Evolutionary conservation across 2,329 filamentous ascomycete species (phyloP), one percentile per base, ranked within the genome.

Genomic region (Neoscytalidium dimidiatum): DNA sequence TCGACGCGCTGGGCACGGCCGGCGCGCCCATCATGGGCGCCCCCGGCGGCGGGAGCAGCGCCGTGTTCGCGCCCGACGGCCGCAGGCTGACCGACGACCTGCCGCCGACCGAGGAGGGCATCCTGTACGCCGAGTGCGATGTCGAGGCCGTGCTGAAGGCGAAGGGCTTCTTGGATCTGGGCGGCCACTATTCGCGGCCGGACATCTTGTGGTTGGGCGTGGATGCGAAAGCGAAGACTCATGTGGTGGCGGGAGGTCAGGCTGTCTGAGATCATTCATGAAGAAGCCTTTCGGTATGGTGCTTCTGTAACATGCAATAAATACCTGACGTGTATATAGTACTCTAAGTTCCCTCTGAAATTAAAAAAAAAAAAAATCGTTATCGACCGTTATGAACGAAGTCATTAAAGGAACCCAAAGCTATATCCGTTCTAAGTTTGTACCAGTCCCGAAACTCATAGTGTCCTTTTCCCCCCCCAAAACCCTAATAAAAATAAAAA

Each of bases 31-130:
- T 83, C 0, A 82, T 84, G 71, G 69, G 71, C 5, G 68, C 68
- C 2, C 73, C 78, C 0, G 78, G 78, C 2, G 81, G 81, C 23
- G 84, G 84, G 1, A 81, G 80, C 62, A 81, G 81, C 3, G 83
- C 82, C 66, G 79, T 85, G 23, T 83, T 83, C 65, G 84, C 81
- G 0, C 84, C 84, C 0, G 84, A 86, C 68, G 84, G 84, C 1
- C 73, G 81, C 29, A 71, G 79, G 3, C 68, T 86, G 46, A 80
- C 77, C 3, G 76, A 81, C 41, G 70, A 77, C 0, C 38, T 81
- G 5, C 63, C 74, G 3, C 72, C 74, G 14, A 76, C 76, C 0
- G 75, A 77, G 26, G 85, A 87, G 68, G 79, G 80, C 4, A 79
- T 86, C 11, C 64, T 86, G 7, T 82, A 79, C 64, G 83, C 83